Conservation (phyloP, 1,284 basidiomycete species). For the Exobasidium rhododendri region DNA sequence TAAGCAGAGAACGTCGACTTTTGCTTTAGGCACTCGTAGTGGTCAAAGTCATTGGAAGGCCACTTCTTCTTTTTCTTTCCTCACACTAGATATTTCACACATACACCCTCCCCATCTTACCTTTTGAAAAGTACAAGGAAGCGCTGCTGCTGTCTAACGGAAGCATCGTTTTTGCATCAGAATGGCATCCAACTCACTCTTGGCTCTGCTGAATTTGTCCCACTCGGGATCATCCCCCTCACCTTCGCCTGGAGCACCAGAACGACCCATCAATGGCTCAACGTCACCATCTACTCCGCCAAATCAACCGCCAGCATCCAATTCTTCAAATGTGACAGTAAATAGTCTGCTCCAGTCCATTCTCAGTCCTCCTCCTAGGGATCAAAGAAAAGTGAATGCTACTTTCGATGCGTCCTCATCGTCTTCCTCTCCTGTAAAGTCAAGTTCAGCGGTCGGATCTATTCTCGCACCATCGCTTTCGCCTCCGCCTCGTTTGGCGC, state of each 20-base stretch:
- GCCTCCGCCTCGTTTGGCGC: background rate
- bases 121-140: too few species aligned
- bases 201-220: constrained; percentile 4
- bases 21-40: background rate
- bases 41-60: background rate
- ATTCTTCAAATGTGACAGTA: background rate
- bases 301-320: background rate
- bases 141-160: background rate
- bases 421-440: background rate
- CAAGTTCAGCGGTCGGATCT: background rate
- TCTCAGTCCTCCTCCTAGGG: background rate
- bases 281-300: background rate
- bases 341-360: background rate
- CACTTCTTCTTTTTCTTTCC: too few species aligned
- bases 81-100: background rate
- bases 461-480: background rate
- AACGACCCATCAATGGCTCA: background rate
- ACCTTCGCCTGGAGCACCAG: background rate
- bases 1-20: too few species aligned
- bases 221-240: background rate
- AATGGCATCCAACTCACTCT: constrained; percentile 5
- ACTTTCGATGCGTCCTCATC: too few species aligned
- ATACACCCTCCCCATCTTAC: background rate
- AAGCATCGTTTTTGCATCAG: background rate
- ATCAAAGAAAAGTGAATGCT: background rate